Conservation (phyloP, 495 filamentous ascomycete genomes). For the Rostrohypoxylon terebratum region DNA sequence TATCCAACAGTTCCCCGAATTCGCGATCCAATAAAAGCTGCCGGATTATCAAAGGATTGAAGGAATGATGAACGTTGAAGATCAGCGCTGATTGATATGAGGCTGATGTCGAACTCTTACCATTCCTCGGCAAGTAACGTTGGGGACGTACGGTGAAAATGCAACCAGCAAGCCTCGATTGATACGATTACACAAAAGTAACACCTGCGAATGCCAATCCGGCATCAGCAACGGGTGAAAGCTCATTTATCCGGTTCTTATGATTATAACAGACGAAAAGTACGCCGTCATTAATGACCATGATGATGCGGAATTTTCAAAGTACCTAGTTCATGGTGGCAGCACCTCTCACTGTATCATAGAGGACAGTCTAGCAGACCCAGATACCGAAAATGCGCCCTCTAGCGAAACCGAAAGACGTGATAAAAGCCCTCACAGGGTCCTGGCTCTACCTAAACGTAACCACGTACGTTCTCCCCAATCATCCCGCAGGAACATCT, state of each 20-base stretch:
- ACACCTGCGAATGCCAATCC: background rate
- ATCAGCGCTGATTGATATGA: conserved; percentile 1
- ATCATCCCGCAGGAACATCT: background rate
- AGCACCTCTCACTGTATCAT: background rate
- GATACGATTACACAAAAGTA: background rate
- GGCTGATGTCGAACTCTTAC: background rate
- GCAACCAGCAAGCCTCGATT: conserved; percentile 5
- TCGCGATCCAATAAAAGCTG: background rate
- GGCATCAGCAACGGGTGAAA: conserved; percentile 7
- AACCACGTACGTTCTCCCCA: conserved; percentile 25
- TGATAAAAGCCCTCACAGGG: conserved; percentile 39
- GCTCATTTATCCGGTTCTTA: conserved; percentile 36
- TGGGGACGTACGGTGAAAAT: conserved; percentile 1
- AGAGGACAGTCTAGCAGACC: background rate
- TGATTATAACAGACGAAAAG: conserved; percentile 7
- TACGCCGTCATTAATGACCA: background rate
- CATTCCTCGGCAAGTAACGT: background rate
- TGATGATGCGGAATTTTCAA: conserved; percentile 19
- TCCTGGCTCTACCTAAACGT: conserved; percentile 41
- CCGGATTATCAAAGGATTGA: background rate
- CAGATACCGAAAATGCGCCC: conserved; percentile 10
- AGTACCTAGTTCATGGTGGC: background rate
- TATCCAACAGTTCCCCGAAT: background rate
- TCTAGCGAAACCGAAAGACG: conserved; percentile 32
- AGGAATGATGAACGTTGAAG: background rate